Evolutionary conservation across 148 eudicot species (phyloP).

Genomic region (Chenopodium suecicum): DNA sequence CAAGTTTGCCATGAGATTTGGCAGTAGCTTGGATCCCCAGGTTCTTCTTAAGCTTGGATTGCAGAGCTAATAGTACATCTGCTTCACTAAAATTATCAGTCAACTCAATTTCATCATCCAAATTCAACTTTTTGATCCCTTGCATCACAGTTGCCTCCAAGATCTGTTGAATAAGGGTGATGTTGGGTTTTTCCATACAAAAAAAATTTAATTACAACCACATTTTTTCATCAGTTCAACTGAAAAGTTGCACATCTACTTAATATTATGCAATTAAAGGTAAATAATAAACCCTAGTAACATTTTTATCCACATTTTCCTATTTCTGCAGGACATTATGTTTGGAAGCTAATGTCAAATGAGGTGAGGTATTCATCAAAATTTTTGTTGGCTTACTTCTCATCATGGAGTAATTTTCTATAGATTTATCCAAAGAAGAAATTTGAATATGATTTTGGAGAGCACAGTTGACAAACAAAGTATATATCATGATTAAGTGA

Average conservation of each 20-base stretch:
- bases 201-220: not conserved
- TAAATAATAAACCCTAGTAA: slow-evolving; percentile 6
- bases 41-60: slow-evolving; percentile 89
- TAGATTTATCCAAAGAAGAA: not conserved
- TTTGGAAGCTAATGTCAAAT: slow-evolving; percentile 1
- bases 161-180: slow-evolving; percentile 56
- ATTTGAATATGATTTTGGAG: slow-evolving; percentile 1
- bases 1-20: slow-evolving; percentile 65
- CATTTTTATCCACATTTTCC: not conserved
- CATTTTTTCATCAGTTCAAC: not conserved
- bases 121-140: slow-evolving; percentile 70
- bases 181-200: slow-evolving; percentile 26
- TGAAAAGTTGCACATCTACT: not conserved
- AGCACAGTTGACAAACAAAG: not conserved
- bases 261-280: not conserved
- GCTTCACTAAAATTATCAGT: slow-evolving; percentile 91
- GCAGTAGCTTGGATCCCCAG: slow-evolving; percentile 82
- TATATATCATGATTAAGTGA: not conserved
- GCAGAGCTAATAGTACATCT: slow-evolving; percentile 76
- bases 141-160: slow-evolving; percentile 71
- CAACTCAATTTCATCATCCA: slow-evolving; percentile 56
- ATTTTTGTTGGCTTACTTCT: not conserved
- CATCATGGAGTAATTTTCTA: not conserved
- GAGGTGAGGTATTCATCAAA: slow-evolving; percentile 1
- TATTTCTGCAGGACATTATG: not conserved